Evolutionary conservation across 225 moss, liverwort and hornwort genomes (phyloP).

Genomic region (Polytrichum commune): DNA sequence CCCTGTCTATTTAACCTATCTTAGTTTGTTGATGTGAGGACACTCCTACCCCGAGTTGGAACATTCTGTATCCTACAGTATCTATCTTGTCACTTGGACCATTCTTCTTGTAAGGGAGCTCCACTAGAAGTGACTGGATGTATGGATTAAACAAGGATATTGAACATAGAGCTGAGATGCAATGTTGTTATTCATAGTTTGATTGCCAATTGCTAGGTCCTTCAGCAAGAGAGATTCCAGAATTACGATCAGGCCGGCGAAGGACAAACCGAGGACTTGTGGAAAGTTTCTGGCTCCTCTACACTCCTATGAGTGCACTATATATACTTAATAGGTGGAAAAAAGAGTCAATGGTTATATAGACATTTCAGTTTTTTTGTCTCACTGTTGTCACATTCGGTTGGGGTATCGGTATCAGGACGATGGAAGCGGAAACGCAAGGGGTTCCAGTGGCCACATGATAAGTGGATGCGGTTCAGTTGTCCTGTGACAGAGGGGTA

Average conservation of each 20-base stretch:
- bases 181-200: conserved; percentile 2
- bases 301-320: too few relatives aligned
- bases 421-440: conserved; percentile 76
- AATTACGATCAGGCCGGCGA: conserved; percentile 60
- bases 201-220: conserved; percentile 29
- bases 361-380: too few relatives aligned
- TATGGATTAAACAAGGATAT: not conserved
- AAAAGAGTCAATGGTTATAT: too few relatives aligned
- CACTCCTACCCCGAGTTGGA: too few relatives aligned
- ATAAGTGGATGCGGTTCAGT: conserved; percentile 76
- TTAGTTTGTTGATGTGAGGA: not conserved
- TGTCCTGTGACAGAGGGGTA: conserved; percentile 80
- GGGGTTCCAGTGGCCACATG: conserved; percentile 57
- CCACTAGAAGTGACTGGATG: too few relatives aligned
- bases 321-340: too few relatives aligned
- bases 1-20: not conserved
- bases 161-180: not conserved
- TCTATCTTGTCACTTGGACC: too few relatives aligned
- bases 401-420: conserved; percentile 30
- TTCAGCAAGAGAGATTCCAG: conserved; percentile 47
- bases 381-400: not conserved
- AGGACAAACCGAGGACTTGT: conserved; percentile 48
- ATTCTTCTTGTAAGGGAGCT: too few relatives aligned
- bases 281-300: too few relatives aligned
- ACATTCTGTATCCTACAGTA: too few relatives aligned